A percentile compares a stretch with the other conserved stretches of the same genome.
phyloP scores from a whole-genome alignment of 2,329 filamentous ascomycete genomes.

The Trichoderma semiorbis region DNA sequence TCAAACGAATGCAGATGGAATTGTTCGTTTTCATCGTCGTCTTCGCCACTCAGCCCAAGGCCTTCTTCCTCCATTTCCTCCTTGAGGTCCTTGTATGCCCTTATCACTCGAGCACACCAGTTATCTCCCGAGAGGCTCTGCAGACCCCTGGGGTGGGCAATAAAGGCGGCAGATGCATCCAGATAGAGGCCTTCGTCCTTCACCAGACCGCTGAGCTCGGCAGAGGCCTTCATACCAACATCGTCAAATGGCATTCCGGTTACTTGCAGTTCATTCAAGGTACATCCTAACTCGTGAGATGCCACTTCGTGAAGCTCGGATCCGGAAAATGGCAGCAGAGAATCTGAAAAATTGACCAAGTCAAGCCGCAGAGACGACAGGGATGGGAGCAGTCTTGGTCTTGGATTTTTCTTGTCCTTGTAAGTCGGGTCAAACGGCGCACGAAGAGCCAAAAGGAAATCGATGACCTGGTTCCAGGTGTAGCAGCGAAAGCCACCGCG shows the following conservation, averaged over 20 bases:
- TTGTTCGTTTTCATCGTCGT: slow-evolving; percentile 29
- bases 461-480: slow-evolving; percentile 51
- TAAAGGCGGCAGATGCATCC: slow-evolving; percentile 42
- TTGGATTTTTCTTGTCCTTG: slow-evolving; percentile 33
- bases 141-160: slow-evolving; percentile 40
- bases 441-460: slow-evolving; percentile 50
- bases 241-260: slow-evolving; percentile 52
- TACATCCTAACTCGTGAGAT: slow-evolving; percentile 52
- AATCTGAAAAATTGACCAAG: slow-evolving; percentile 52
- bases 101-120: slow-evolving; percentile 44
- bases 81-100: slow-evolving; percentile 39
- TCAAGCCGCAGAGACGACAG: slow-evolving; percentile 49
- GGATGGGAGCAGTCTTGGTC: slow-evolving; percentile 46
- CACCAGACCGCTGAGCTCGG: slow-evolving; percentile 50
- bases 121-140: slow-evolving; percentile 37
- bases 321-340: slow-evolving; percentile 44
- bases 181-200: slow-evolving; percentile 53
- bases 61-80: slow-evolving; percentile 24
- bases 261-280: slow-evolving; percentile 50
- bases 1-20: slow-evolving; percentile 23
- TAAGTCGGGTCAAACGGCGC: slow-evolving; percentile 46
- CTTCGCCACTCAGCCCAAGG: slow-evolving; percentile 24
- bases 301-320: slow-evolving; percentile 50
- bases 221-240: slow-evolving; percentile 43
- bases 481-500: slow-evolving; percentile 54